These are phyloP conservation scores for Dictyostelium brefeldianum DNA, from an alignment of 78 protist species.

Conservation along the genomic window DNA sequence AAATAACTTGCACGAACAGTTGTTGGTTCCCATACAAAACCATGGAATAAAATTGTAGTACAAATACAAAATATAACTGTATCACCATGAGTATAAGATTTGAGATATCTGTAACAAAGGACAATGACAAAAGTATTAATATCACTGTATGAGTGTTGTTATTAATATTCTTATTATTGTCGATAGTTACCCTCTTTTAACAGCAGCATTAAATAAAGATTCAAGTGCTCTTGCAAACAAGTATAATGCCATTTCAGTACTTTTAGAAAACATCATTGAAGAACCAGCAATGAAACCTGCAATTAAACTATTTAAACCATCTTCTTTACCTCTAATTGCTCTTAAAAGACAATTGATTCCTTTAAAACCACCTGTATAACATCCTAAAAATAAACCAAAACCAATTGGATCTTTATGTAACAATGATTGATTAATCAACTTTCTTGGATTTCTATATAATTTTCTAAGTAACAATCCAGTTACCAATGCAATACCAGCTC, in stretches of 20 bases:
- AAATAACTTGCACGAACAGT: slow-evolving; percentile 71
- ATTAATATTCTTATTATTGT: neutral
- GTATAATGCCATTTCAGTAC: slow-evolving; percentile 73
- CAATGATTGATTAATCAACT: slow-evolving; percentile 61
- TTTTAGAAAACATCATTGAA: slow-evolving; percentile 73
- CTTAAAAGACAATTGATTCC: slow-evolving; percentile 53
- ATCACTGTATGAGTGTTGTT: neutral
- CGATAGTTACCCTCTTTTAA: slow-evolving; percentile 65
- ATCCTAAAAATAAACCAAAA: slow-evolving; percentile 68
- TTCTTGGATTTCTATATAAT: slow-evolving; percentile 76
- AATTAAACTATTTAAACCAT: slow-evolving; percentile 52
- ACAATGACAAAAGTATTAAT: neutral
- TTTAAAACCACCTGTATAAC: slow-evolving; percentile 76
- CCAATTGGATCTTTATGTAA: slow-evolving; percentile 74
- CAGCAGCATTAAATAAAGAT: slow-evolving; percentile 72
- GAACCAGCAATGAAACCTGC: slow-evolving; percentile 70
- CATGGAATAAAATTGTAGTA: slow-evolving; percentile 64
- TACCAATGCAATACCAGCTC: slow-evolving; percentile 62
- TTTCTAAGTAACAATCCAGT: slow-evolving; percentile 58
- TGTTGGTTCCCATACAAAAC: slow-evolving; percentile 80
- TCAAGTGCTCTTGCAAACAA: slow-evolving; percentile 79
- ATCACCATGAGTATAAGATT: slow-evolving; percentile 77
- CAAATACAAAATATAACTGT: slow-evolving; percentile 60
- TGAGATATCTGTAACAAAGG: slow-evolving; percentile 48
- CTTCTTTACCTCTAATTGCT: slow-evolving; percentile 62